A percentile compares a stretch with the other conserved stretches of the same genome.
These are phyloP conservation scores for Bombardia bombarda DNA, from an alignment of 495 filamentous ascomycete species.

Conservation along the genomic window DNA sequence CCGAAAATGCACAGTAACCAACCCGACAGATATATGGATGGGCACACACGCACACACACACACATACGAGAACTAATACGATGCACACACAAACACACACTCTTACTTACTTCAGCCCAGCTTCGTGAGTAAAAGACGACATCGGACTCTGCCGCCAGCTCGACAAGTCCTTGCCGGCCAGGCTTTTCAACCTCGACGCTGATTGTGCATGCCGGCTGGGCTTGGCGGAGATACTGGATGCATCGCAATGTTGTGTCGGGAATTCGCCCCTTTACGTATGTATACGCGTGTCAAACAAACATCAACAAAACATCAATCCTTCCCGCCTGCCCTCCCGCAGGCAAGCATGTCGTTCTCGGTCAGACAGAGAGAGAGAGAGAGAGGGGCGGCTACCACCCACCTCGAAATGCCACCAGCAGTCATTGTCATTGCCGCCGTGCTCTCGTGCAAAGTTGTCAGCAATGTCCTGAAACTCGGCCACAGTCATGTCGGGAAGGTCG, in stretches of 20 bases:
- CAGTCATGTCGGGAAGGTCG: constrained; percentile 56
- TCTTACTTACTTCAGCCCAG: constrained; percentile 56
- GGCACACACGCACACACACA: no score
- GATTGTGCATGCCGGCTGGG: constrained; percentile 39
- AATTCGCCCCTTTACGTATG: constrained; percentile 50
- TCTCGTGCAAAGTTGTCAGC: constrained; percentile 3
- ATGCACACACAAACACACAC: not conserved
- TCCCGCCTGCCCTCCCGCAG: not conserved
- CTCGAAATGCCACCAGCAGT: constrained; percentile 71
- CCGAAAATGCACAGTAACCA: no score
- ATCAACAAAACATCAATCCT: not conserved
- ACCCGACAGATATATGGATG: no score
- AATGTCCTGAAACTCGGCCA: constrained; percentile 41
- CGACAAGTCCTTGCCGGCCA: constrained; percentile 48
- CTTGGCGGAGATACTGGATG: constrained; percentile 46
- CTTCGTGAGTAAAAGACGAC: constrained; percentile 63
- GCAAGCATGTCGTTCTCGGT: no score
- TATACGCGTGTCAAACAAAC: not conserved
- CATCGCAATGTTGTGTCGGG: constrained; percentile 56
- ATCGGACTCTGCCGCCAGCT: constrained; percentile 55
- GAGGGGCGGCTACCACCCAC: constrained; percentile 27
- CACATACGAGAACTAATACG: not conserved
- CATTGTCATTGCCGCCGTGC: constrained; percentile 3
- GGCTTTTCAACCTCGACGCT: constrained; percentile 71
- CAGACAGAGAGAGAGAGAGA: no score